phyloP scores from a whole-genome alignment of 1,284 basidiomycete genomes.

The Ganoderma sinense region DNA sequence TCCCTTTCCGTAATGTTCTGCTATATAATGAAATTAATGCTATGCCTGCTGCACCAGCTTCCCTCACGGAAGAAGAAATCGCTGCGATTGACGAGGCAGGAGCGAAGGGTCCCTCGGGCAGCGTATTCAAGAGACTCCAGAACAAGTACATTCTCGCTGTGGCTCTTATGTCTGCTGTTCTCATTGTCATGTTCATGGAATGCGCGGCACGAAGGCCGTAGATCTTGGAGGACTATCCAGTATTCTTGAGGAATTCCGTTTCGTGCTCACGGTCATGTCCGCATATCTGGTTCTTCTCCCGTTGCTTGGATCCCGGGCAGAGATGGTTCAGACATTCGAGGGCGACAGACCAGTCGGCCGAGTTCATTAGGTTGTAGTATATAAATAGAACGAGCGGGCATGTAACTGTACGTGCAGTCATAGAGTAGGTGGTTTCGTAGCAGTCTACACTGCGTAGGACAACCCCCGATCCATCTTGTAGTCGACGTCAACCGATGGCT shows the following conservation, averaged over 20 bases:
- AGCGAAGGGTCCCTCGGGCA: slow-evolving; percentile 41
- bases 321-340: not conserved
- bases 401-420: not conserved
- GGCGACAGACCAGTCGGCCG: not conserved
- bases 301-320: not conserved
- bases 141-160: slow-evolving; percentile 1
- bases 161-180: not conserved
- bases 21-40: not conserved
- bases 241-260: not conserved
- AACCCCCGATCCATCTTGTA: not conserved
- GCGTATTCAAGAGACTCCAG: not conserved
- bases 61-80: slow-evolving; percentile 56
- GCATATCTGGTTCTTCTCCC: not conserved
- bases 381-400: not conserved
- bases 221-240: not conserved
- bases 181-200: not conserved
- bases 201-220: not conserved
- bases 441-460: not conserved
- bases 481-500: not conserved
- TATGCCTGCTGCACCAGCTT: slow-evolving; percentile 32
- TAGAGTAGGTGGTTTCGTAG: not conserved
- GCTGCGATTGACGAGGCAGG: slow-evolving; percentile 66
- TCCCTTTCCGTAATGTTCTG: not conserved
- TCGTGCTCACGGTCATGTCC: not conserved
- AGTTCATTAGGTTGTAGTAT: not conserved